Evolutionary conservation across 352 stramenopile species (phyloP).

Genomic region (Phytophthora tubulina): DNA sequence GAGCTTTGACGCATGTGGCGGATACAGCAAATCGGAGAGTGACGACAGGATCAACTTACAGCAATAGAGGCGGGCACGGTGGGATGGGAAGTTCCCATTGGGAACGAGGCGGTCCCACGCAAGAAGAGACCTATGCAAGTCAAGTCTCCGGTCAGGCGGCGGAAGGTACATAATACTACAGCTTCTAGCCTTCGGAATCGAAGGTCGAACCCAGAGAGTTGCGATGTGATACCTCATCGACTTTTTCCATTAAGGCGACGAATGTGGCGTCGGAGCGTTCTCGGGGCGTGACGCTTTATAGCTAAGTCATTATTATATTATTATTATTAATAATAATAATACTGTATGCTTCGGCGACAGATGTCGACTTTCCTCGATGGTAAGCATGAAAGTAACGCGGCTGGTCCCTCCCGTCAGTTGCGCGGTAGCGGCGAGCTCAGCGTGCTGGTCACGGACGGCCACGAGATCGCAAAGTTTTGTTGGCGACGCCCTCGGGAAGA

Average conservation of each 20-base stretch:
- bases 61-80: conserved; percentile 5
- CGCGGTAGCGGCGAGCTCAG: conserved; percentile 2
- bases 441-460: conserved; percentile 6
- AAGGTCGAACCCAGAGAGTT: conserved; percentile 15
- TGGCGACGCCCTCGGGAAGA: conserved; percentile 16
- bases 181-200: conserved; percentile 25
- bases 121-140: conserved; percentile 12
- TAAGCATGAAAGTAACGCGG: conserved; percentile 8
- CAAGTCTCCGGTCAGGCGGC: conserved; percentile 7
- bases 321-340: no score
- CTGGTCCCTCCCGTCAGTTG: conserved; percentile 11
- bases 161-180: neutral
- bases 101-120: conserved; percentile 10
- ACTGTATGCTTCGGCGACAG: conserved; percentile 17
- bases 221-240: neutral
- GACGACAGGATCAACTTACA: conserved; percentile 13
- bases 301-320: no score
- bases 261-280: no score
- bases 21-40: conserved; percentile 42
- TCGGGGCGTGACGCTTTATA: no score
- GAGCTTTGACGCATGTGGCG: conserved; percentile 26
- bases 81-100: conserved; percentile 13
- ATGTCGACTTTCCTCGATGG: conserved; percentile 16
- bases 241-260: neutral
- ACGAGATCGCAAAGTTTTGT: conserved; percentile 8